A percentile compares a stretch with the other conserved stretches of the same genome.
phyloP scores from a whole-genome alignment of 2,329 filamentous ascomycete species.

The Fusarium pseudocircinatum region DNA sequence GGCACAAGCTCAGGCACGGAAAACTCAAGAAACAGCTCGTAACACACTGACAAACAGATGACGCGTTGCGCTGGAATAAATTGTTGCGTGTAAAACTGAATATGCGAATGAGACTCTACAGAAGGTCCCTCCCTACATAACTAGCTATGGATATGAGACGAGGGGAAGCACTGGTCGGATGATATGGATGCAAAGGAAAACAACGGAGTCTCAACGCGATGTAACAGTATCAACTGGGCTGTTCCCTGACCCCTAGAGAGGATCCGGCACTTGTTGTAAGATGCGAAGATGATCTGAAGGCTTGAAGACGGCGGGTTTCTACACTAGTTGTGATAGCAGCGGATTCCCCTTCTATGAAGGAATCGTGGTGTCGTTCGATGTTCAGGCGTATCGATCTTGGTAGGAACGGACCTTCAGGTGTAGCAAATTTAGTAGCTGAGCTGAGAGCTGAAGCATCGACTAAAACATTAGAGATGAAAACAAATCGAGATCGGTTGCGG shows the following conservation, averaged over 20 bases:
- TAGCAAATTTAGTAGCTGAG: neutral
- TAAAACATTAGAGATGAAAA: conserved; percentile 9
- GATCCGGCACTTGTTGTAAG: conserved; percentile 35
- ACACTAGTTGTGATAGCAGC: neutral
- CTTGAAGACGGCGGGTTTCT: neutral
- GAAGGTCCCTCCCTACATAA: neutral
- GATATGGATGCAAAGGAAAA: conserved; percentile 8
- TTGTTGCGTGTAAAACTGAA: conserved; percentile 21
- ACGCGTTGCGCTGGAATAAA: conserved; percentile 25
- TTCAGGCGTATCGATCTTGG: conserved; percentile 6
- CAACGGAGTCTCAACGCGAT: conserved; percentile 28
- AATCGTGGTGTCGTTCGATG: conserved; percentile 16
- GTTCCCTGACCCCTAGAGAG: conserved; percentile 23
- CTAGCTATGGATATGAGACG: conserved; percentile 27
- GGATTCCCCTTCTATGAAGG: neutral
- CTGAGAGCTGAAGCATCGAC: neutral
- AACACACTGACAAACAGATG: conserved; percentile 28
- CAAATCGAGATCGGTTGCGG: conserved; percentile 15
- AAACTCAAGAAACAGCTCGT: conserved; percentile 9
- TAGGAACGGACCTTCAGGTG: conserved; percentile 2
- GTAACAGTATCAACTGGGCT: conserved; percentile 37
- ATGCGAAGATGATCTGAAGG: conserved; percentile 20
- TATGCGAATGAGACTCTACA: conserved; percentile 29
- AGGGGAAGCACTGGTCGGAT: conserved; percentile 25
- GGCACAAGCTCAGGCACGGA: neutral